phyloP scores from a whole-genome alignment of 2,329 filamentous ascomycete genomes.

The Zymoseptoria tritici region DNA sequence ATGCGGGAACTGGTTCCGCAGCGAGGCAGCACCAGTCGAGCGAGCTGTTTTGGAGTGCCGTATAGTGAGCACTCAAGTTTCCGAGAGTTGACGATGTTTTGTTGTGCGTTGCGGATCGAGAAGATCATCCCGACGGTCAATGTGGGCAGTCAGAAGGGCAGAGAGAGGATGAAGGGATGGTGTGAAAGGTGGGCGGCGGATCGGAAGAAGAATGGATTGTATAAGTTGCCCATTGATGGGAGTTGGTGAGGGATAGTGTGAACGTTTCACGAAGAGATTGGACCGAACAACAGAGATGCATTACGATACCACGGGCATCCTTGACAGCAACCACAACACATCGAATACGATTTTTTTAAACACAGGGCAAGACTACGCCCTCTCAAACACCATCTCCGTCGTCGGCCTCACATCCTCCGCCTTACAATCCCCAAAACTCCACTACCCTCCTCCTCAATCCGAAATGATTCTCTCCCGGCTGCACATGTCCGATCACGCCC shows the following conservation, averaged over 20 bases:
- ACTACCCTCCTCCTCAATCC: not conserved
- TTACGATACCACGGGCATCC: not conserved
- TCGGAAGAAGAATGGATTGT: slow-evolving; percentile 56
- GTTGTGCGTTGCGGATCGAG: slow-evolving; percentile 78
- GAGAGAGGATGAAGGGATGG: slow-evolving; percentile 61
- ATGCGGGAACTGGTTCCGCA: slow-evolving; percentile 69
- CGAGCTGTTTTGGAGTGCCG: slow-evolving; percentile 85
- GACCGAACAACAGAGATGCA: too few relatives aligned
- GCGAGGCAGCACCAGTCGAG: slow-evolving; percentile 72
- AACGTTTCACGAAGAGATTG: too few relatives aligned
- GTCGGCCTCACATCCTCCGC: not conserved
- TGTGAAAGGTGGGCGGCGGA: slow-evolving; percentile 57
- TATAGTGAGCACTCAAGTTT: slow-evolving; percentile 97
- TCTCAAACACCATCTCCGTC: not conserved
- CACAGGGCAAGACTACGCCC: not conserved
- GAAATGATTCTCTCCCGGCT: not conserved
- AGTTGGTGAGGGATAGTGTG: slow-evolving; percentile 15
- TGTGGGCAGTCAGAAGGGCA: slow-evolving; percentile 55
- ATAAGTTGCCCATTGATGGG: slow-evolving; percentile 31
- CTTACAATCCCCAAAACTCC: slow-evolving; percentile 1
- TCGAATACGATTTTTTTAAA: not conserved
- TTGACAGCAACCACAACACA: not conserved
- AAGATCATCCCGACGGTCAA: slow-evolving; percentile 93
- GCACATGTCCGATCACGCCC: too few relatives aligned
- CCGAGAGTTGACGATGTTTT: slow-evolving; percentile 86